Percentiles rank a stretch among this genome's conserved stretches.
These are phyloP conservation scores for Oenanthe javanica DNA, from an alignment of 140 eudicot species.

Conservation along the genomic window DNA sequence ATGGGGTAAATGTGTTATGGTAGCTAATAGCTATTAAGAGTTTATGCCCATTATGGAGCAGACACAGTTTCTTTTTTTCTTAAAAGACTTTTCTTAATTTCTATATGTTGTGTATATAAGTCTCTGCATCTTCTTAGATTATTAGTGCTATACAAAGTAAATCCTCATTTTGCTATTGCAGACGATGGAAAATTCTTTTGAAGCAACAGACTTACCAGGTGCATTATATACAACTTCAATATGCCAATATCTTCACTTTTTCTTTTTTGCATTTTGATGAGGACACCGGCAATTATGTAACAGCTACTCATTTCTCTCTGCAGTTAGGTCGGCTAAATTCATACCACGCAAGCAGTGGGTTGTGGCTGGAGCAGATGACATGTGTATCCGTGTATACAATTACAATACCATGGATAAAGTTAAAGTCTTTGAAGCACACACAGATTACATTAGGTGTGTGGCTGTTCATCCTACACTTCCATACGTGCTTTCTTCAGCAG, in stretches of 20 bases:
- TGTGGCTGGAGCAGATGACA: conserved; percentile 98
- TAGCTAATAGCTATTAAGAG: not conserved
- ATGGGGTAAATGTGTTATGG: conserved; percentile 15
- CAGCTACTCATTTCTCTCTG: conserved; percentile 15
- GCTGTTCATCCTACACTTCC: conserved; percentile 98
- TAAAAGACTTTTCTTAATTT: not conserved
- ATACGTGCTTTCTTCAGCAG: conserved; percentile 86
- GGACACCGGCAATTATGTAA: conserved; percentile 5
- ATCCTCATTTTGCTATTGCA: conserved; percentile 26
- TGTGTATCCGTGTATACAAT: conserved; percentile 86
- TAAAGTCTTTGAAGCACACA: conserved; percentile 83
- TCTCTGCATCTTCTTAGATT: not conserved
- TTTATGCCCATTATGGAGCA: not conserved
- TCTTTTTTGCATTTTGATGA: conserved; percentile 3
- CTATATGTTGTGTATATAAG: not conserved
- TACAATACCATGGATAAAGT: conserved; percentile 92
- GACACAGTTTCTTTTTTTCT: not conserved
- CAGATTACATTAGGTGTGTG: conserved; percentile 91
- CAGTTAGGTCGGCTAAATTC: conserved; percentile 95
- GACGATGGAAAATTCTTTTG: conserved; percentile 87
- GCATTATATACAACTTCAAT: conserved; percentile 1
- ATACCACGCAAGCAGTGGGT: conserved; percentile 95
- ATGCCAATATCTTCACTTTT: not conserved
- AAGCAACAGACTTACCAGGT: conserved; percentile 94
- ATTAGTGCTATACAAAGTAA: not conserved